phyloP scores from a whole-genome alignment of 306 rosid genomes.

The Vicia villosa region DNA sequence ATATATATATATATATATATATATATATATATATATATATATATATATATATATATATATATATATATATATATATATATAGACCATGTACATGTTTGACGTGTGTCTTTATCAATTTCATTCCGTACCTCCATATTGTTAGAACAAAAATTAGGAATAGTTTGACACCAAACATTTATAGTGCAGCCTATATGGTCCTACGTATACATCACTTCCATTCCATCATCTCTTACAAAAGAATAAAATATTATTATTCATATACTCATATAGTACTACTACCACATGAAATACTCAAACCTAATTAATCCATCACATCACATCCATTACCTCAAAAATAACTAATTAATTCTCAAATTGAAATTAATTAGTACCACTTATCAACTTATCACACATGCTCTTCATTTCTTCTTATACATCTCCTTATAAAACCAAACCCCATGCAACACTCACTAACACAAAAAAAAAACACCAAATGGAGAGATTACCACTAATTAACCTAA shows the following conservation, averaged over 20 bases:
- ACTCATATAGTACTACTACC: neutral
- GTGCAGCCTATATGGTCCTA: conserved; percentile 20
- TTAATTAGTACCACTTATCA: neutral
- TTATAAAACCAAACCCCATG: neutral
- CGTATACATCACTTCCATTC: conserved; percentile 21
- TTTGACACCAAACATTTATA: conserved; percentile 8
- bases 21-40: too few relatives aligned
- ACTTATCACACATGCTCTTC: neutral
- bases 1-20: too few relatives aligned
- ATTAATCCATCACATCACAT: conserved; percentile 10
- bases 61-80: too few relatives aligned
- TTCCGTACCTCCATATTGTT: too few relatives aligned
- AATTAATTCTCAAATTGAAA: neutral
- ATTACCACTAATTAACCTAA: neutral
- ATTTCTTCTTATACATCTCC: neutral
- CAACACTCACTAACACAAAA: neutral
- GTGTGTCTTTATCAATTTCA: too few relatives aligned
- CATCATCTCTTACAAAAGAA: neutral
- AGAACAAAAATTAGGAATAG: neutral
- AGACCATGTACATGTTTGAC: too few relatives aligned
- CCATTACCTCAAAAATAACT: neutral
- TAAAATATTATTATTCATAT: neutral
- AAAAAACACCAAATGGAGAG: neutral
- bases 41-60: too few relatives aligned
- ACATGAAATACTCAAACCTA: neutral